These are phyloP conservation scores for Extremus antarcticus DNA, from an alignment of 495 filamentous ascomycete species.

Conservation along the genomic window DNA sequence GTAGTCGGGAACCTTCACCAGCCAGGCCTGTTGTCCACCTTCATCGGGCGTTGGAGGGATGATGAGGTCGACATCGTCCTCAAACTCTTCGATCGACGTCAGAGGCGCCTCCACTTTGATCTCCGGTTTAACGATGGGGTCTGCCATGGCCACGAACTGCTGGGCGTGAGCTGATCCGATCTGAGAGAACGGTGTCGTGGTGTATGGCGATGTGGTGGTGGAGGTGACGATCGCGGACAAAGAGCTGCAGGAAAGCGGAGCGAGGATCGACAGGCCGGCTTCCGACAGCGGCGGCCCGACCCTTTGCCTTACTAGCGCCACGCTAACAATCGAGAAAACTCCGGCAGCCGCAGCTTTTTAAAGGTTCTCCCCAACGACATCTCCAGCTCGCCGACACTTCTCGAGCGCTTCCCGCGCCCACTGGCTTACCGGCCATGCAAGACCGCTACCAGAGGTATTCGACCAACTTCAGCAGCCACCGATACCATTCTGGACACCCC, in stretches of 20 bases:
- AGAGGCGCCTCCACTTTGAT: constrained; percentile 27
- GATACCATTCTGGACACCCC: too few relatives aligned
- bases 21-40: constrained; percentile 48
- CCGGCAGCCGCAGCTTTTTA: not conserved
- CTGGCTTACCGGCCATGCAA: too few relatives aligned
- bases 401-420: too few relatives aligned
- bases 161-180: not conserved
- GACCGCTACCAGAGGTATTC: too few relatives aligned
- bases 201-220: not conserved
- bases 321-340: too few relatives aligned
- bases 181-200: too few relatives aligned
- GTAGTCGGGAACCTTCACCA: constrained; percentile 65
- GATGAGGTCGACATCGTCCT: constrained; percentile 79
- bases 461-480: too few relatives aligned
- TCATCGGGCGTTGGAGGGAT: constrained; percentile 39
- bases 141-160: constrained; percentile 7
- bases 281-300: not conserved
- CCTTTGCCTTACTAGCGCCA: too few relatives aligned
- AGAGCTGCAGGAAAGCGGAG: too few relatives aligned
- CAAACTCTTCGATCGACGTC: constrained; percentile 65
- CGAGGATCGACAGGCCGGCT: not conserved
- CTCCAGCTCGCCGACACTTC: too few relatives aligned
- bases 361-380: not conserved
- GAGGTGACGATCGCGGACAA: not conserved
- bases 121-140: constrained; percentile 16